phyloP scores from a whole-genome alignment of 495 filamentous ascomycete species.

The Penicillium coffeae region DNA sequence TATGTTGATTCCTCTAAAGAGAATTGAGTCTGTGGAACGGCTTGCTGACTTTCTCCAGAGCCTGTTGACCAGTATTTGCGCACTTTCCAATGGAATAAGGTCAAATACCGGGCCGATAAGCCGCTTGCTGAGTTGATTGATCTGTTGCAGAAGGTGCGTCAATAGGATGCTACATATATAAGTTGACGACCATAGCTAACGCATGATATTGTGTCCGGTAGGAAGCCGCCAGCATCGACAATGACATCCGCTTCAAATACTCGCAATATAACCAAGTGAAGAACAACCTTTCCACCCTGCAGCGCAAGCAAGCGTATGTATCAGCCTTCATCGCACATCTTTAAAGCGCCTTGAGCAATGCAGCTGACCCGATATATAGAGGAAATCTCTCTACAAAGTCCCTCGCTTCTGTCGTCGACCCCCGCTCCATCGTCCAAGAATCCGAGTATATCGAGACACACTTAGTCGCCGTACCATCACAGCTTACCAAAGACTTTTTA shows the following conservation, averaged over 20 bases:
- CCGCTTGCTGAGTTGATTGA: conserved; percentile 81
- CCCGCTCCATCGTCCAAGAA: conserved; percentile 71
- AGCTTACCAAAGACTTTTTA: conserved; percentile 78
- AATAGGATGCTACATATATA: neutral
- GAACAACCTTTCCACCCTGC: conserved; percentile 69
- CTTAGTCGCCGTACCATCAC: conserved; percentile 78
- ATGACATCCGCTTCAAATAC: conserved; percentile 90
- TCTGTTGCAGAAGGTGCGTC: conserved; percentile 71
- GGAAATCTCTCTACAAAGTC: conserved; percentile 94
- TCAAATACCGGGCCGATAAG: conserved; percentile 91
- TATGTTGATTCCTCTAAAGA: conserved; percentile 43
- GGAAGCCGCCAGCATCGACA: conserved; percentile 86
- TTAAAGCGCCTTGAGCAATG: conserved; percentile 16
- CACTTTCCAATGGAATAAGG: conserved; percentile 91
- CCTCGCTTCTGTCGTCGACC: conserved; percentile 80
- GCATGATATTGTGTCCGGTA: conserved; percentile 24
- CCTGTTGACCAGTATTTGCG: conserved; percentile 90
- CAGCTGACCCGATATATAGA: conserved; percentile 34
- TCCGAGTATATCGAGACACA: conserved; percentile 97
- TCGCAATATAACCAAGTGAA: conserved; percentile 88
- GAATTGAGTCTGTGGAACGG: neutral
- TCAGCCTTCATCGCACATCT: neutral
- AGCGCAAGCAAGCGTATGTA: conserved; percentile 81
- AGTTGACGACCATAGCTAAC: neutral
- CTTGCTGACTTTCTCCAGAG: conserved; percentile 49